Percentiles rank a stretch among this genome's conserved stretches.
phyloP scores from a whole-genome alignment of 1,284 basidiomycete species.

The Trametes pubescens region DNA sequence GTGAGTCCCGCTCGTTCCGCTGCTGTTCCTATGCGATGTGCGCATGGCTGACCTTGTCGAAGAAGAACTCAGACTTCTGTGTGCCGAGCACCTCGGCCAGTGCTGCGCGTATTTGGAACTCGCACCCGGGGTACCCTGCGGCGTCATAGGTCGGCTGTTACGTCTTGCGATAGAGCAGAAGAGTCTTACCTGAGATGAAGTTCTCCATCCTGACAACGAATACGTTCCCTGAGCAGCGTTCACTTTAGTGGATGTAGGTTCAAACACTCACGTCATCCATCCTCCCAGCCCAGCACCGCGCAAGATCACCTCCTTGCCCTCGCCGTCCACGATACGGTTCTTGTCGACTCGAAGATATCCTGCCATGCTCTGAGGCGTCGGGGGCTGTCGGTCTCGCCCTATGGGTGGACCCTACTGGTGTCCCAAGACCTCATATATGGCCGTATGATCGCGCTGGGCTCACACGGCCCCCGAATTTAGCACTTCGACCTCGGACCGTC shows the following conservation, averaged over 20 bases:
- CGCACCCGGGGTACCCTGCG: conserved; percentile 64
- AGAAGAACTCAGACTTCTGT: conserved; percentile 79
- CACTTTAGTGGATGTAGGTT: not conserved
- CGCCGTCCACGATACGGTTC: conserved; percentile 55
- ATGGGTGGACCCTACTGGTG: conserved; percentile 24
- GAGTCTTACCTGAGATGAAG: conserved; percentile 57
- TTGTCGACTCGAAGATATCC: conserved; percentile 19
- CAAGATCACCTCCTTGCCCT: conserved; percentile 64
- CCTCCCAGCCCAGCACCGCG: conserved; percentile 75
- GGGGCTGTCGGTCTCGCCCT: conserved; percentile 50
- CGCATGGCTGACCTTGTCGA: conserved; percentile 64
- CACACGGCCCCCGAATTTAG: conserved; percentile 13
- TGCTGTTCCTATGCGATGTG: conserved; percentile 11
- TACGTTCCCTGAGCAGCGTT: not conserved
- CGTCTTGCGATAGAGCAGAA: conserved; percentile 8
- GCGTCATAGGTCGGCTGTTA: not conserved
- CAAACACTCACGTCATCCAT: conserved; percentile 68
- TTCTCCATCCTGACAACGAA: conserved; percentile 61
- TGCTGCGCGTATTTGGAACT: conserved; percentile 72
- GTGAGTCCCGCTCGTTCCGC: conserved; percentile 10
- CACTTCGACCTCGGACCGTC: conserved; percentile 11
- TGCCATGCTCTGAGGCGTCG: conserved; percentile 18
- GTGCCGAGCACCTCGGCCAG: conserved; percentile 70
- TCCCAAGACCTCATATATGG: conserved; percentile 5
- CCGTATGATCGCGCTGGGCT: conserved; percentile 7